Evolutionary conservation across 2,329 filamentous ascomycete genomes (phyloP).

Genomic region (Xenoacremonium recifei): DNA sequence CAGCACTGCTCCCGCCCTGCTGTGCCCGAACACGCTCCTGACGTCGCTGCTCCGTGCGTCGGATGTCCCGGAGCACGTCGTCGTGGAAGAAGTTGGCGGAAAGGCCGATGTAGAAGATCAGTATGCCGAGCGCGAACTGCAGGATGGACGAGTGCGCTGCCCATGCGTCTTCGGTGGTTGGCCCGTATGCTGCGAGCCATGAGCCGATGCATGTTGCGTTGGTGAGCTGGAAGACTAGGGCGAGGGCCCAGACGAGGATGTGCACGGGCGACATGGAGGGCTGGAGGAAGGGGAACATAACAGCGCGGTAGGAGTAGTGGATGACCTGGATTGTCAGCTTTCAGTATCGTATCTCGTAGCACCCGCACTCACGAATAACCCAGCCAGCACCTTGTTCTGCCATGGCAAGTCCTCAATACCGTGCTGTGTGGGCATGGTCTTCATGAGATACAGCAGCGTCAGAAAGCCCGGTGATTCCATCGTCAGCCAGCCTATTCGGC

Average conservation of each 20-base stretch:
- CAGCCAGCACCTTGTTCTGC: conserved; percentile 75
- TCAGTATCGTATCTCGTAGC: not conserved
- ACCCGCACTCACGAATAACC: conserved; percentile 55
- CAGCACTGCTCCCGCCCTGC: conserved; percentile 35
- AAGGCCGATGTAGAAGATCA: conserved; percentile 75
- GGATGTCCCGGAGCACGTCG: conserved; percentile 83
- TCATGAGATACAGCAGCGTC: conserved; percentile 77
- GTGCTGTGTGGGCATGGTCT: conserved; percentile 58
- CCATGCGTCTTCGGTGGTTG: conserved; percentile 56
- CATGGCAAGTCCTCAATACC: conserved; percentile 63
- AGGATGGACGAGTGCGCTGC: conserved; percentile 33
- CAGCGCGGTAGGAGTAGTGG: conserved; percentile 88
- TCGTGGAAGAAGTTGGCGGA: conserved; percentile 85
- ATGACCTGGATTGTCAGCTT: conserved; percentile 50
- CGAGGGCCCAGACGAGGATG: conserved; percentile 61
- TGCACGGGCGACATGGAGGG: conserved; percentile 94
- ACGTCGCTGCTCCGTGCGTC: conserved; percentile 63
- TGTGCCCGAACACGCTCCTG: conserved; percentile 43
- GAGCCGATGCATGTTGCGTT: conserved; percentile 78
- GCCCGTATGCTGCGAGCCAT: conserved; percentile 81
- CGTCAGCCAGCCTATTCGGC: conserved; percentile 79
- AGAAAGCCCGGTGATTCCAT: conserved; percentile 84
- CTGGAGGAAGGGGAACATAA: conserved; percentile 78
- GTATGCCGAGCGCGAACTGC: conserved; percentile 63
- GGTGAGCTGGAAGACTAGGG: conserved; percentile 70